phyloP scores from a whole-genome alignment of 2,329 filamentous ascomycete genomes.

The Xylariomycetidae sp. region DNA sequence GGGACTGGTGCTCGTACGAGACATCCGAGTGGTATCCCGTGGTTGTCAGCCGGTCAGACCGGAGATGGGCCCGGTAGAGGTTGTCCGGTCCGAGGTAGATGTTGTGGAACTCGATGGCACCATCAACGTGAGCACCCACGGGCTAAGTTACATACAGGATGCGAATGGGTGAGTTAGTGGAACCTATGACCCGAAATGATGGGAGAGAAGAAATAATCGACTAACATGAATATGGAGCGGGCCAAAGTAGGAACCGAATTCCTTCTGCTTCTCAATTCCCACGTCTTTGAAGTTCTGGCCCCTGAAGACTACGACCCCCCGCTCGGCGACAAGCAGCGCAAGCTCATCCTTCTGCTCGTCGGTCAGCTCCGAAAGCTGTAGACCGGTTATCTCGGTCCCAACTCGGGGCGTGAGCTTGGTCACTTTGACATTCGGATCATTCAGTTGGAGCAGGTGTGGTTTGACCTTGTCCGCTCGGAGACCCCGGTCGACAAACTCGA shows the following conservation, averaged over 20 bases:
- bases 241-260: constrained; percentile 34
- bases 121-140: constrained; percentile 37
- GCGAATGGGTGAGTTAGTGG: neutral
- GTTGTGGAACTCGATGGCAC: constrained; percentile 39
- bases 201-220: constrained; percentile 2
- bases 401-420: constrained; percentile 21
- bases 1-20: constrained; percentile 37
- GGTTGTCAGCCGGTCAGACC: constrained; percentile 31
- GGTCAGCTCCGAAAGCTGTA: constrained; percentile 22
- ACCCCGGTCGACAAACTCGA: constrained; percentile 36
- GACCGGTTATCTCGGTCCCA: constrained; percentile 21
- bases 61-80: constrained; percentile 32
- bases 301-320: constrained; percentile 23
- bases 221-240: constrained; percentile 35
- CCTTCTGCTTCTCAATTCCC: constrained; percentile 32
- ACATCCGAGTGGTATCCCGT: constrained; percentile 37
- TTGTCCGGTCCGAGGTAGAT: constrained; percentile 44
- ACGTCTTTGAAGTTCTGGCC: constrained; percentile 31
- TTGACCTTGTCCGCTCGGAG: constrained; percentile 37
- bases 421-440: constrained; percentile 21
- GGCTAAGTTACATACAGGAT: constrained; percentile 23
- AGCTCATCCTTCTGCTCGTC: constrained; percentile 22
- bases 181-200: neutral
- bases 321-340: constrained; percentile 21
- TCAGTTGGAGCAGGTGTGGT: constrained; percentile 32